Evolutionary conservation across 345 rosid genomes (phyloP).

Genomic region (Pelargonium nanum): DNA sequence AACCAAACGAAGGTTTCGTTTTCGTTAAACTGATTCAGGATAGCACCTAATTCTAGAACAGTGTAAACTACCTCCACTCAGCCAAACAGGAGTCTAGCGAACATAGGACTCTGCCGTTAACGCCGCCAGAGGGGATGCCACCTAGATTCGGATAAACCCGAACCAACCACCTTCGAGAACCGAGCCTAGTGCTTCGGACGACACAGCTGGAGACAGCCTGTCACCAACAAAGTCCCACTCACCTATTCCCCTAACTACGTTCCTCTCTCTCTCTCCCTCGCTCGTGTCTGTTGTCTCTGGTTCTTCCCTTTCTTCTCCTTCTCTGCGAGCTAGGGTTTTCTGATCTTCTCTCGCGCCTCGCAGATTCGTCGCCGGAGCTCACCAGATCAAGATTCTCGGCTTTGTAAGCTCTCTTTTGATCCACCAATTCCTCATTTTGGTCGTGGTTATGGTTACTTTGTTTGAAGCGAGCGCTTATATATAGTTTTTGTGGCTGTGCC

Average conservation of each 20-base stretch:
- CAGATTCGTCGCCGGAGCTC: conserved; percentile 13
- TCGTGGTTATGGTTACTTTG: not conserved
- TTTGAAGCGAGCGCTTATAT: not conserved
- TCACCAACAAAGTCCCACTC: conserved; percentile 95
- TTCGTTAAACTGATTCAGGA: too few relatives aligned
- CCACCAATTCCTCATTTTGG: conserved; percentile 5
- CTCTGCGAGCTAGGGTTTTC: conserved; percentile 3
- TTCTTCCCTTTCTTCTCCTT: conserved; percentile 11
- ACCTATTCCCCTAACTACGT: conserved; percentile 30
- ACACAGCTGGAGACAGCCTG: conserved; percentile 99
- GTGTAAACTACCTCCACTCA: conserved; percentile 1
- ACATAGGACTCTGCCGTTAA: too few relatives aligned
- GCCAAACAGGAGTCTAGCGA: too few relatives aligned
- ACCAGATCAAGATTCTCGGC: conserved; percentile 43
- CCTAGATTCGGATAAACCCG: too few relatives aligned
- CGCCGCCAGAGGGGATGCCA: too few relatives aligned
- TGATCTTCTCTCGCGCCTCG: conserved; percentile 14
- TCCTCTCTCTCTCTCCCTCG: conserved; percentile 5
- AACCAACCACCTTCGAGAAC: conserved; percentile 1
- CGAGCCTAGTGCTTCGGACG: conserved; percentile 42
- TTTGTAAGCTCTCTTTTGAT: conserved; percentile 45
- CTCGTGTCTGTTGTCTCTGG: not conserved
- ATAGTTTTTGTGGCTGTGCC: not conserved
- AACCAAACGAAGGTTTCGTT: too few relatives aligned
- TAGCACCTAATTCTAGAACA: too few relatives aligned